Percentiles rank a stretch among this genome's conserved stretches.
These are phyloP conservation scores for Auricularia auricula-judae DNA, from an alignment of 768 basidiomycete genomes.

Conservation along the genomic window DNA sequence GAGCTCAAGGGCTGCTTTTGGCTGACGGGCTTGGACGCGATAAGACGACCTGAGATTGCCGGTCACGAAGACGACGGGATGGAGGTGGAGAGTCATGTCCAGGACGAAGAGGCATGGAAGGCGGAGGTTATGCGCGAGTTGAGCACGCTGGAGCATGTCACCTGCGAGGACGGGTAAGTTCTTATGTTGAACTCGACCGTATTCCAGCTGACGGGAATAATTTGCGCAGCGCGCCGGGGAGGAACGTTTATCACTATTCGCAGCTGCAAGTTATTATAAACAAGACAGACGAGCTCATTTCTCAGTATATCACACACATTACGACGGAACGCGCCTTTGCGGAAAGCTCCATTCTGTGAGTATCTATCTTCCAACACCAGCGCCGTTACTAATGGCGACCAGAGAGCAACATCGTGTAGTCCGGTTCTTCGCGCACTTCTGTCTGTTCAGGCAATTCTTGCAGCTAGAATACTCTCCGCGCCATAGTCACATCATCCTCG, in stretches of 20 bases:
- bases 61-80: conserved; percentile 13
- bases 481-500: conserved; percentile 71
- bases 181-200: neutral
- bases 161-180: conserved; percentile 53
- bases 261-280: conserved; percentile 71
- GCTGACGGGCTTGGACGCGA: conserved; percentile 43
- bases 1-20: conserved; percentile 66
- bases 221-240: conserved; percentile 34
- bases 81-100: conserved; percentile 8
- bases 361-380: conserved; percentile 10
- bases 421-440: conserved; percentile 90
- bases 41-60: conserved; percentile 21
- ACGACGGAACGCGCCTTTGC: conserved; percentile 14
- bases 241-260: conserved; percentile 72
- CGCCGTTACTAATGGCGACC: conserved; percentile 39
- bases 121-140: conserved; percentile 49
- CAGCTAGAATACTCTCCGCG: conserved; percentile 60
- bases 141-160: conserved; percentile 44
- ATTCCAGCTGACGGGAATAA: neutral
- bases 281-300: conserved; percentile 54
- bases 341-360: conserved; percentile 15
- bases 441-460: conserved; percentile 79
- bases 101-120: conserved; percentile 40
- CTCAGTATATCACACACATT: conserved; percentile 31
- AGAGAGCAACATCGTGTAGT: neutral